Conservation (phyloP, 2,329 filamentous ascomycete species). For the Venturia oleaginea region DNA sequence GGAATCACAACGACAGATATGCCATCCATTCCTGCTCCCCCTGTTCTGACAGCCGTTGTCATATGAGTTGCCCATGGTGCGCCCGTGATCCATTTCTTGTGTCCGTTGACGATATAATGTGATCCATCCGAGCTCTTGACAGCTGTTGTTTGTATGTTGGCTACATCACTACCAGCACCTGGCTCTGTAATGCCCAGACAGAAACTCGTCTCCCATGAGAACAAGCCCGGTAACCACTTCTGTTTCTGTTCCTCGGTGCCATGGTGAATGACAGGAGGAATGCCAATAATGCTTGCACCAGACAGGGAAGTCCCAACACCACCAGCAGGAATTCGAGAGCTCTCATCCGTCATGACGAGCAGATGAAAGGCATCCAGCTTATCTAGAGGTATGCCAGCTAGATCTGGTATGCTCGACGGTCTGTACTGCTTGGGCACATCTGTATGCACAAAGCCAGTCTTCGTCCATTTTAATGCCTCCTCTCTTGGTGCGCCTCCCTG, state of each 20-base stretch:
- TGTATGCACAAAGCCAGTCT: constrained; percentile 33
- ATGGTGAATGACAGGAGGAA: constrained; percentile 54
- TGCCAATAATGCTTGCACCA: constrained; percentile 53
- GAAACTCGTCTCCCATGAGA: constrained; percentile 50
- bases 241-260: constrained; percentile 51
- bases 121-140: constrained; percentile 66
- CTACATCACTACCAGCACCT: constrained; percentile 48
- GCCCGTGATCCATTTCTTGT: constrained; percentile 62
- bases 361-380: constrained; percentile 32
- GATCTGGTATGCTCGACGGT: constrained; percentile 29
- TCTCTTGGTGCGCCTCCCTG: constrained; percentile 40
- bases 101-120: constrained; percentile 58
- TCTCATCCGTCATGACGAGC: constrained; percentile 48
- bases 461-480: constrained; percentile 29
- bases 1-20: constrained; percentile 52
- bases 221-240: constrained; percentile 50
- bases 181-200: constrained; percentile 59
- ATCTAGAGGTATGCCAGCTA: constrained; percentile 28
- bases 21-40: constrained; percentile 43
- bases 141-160: constrained; percentile 53
- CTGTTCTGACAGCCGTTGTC: constrained; percentile 54
- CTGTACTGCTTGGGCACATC: constrained; percentile 37
- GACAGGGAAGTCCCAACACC: constrained; percentile 50
- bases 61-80: constrained; percentile 52
- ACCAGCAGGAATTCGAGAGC: constrained; percentile 42